phyloP scores from a whole-genome alignment of 2,329 filamentous ascomycete species.

The Talaromyces sp. region DNA sequence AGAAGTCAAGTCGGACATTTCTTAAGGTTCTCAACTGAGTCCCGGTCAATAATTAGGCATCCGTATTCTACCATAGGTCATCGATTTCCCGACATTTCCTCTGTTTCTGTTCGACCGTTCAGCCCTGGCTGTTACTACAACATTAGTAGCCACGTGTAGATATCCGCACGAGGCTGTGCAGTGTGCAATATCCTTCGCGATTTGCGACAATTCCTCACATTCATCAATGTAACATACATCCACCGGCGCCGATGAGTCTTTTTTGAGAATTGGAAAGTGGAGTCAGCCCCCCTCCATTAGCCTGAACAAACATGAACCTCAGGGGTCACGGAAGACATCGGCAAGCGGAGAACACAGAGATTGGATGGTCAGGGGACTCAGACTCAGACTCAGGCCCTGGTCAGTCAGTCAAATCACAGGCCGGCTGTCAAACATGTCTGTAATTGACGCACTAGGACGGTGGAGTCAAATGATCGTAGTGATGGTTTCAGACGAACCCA shows the following conservation, averaged over 20 bases:
- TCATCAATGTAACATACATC: not conserved
- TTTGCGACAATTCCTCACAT: not conserved
- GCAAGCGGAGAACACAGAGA: not conserved
- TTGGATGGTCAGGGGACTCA: conserved; percentile 4
- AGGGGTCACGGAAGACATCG: conserved; percentile 6
- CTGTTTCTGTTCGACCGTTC: not conserved
- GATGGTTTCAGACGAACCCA: not conserved
- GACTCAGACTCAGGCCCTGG: not conserved
- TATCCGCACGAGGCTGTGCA: not conserved
- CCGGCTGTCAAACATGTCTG: not conserved
- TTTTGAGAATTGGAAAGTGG: not conserved
- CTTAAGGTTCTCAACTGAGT: not conserved
- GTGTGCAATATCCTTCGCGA: not conserved
- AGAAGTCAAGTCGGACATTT: not conserved
- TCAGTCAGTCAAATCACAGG: conserved; percentile 5
- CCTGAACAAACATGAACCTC: not conserved
- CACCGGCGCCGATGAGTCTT: not conserved
- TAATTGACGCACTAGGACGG: not conserved
- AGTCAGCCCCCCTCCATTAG: conserved; percentile 6
- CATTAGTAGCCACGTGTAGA: not conserved
- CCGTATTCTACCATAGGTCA: not conserved
- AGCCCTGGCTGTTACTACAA: not conserved
- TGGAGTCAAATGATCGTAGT: not conserved
- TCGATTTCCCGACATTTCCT: not conserved
- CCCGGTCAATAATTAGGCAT: not conserved